These are phyloP conservation scores for Vanrija pseudolonga DNA, from an alignment of 1,284 basidiomycete species.

Conservation along the genomic window DNA sequence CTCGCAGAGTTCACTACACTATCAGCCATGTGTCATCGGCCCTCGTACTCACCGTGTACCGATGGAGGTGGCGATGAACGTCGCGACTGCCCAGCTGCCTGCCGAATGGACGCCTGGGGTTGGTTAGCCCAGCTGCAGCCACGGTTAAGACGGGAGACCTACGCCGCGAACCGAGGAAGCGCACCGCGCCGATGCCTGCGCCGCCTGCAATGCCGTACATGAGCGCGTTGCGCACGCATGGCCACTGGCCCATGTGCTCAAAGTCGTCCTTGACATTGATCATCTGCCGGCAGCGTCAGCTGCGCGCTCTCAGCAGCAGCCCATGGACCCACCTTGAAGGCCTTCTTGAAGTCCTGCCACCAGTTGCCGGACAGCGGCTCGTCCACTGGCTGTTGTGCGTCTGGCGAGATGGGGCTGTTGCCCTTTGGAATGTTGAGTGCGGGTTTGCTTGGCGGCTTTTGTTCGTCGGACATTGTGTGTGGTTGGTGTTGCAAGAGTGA, in stretches of 20 bases:
- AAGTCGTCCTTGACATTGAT: slow-evolving; percentile 18
- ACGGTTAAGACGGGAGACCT: slow-evolving; percentile 10
- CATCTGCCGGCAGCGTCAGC: slow-evolving; percentile 1
- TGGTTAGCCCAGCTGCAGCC: slow-evolving; percentile 1
- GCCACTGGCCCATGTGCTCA: slow-evolving; percentile 35
- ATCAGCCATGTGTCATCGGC: neutral
- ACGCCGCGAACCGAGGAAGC: slow-evolving; percentile 41
- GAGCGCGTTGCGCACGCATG: slow-evolving; percentile 43
- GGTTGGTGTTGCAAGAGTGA: neutral
- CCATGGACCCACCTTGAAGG: slow-evolving; percentile 28
- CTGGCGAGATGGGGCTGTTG: slow-evolving; percentile 25
- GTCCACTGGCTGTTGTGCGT: slow-evolving; percentile 7
- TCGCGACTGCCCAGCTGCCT: slow-evolving; percentile 43
- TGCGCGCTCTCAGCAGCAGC: neutral
- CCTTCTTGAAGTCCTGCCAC: slow-evolving; percentile 22
- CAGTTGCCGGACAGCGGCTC: slow-evolving; percentile 22
- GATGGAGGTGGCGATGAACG: slow-evolving; percentile 36
- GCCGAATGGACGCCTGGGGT: slow-evolving; percentile 10
- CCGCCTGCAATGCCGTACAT: slow-evolving; percentile 47
- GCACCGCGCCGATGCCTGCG: slow-evolving; percentile 37
- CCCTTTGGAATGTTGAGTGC: slow-evolving; percentile 31
- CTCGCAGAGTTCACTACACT: slow-evolving; percentile 40
- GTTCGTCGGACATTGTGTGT: slow-evolving; percentile 11
- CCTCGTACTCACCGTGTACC: slow-evolving; percentile 33
- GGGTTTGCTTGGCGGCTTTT: slow-evolving; percentile 1